A percentile compares a stretch with the other conserved stretches of the same genome.
Conservation (phyloP, 441 rosid species). For the Bruguiera hainesii region DNA sequence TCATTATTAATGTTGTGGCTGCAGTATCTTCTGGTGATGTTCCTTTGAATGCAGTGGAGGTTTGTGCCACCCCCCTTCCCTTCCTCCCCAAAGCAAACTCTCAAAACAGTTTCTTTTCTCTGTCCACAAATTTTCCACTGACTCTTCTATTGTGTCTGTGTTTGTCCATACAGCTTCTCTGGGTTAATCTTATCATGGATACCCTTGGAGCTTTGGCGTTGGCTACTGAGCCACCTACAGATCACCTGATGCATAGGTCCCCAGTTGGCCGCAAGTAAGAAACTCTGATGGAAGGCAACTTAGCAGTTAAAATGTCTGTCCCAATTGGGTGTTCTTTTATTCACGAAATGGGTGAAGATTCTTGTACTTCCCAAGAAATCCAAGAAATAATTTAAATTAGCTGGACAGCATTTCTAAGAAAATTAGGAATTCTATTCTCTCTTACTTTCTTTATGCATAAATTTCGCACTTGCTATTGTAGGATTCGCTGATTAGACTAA, state of each 20-base stretch:
- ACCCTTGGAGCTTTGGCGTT: conserved; percentile 97
- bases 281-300: neutral
- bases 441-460: neutral
- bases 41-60: conserved; percentile 98
- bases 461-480: neutral
- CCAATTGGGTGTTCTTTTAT: neutral
- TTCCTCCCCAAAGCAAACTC: neutral
- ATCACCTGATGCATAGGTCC: conserved; percentile 76
- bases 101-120: conserved; percentile 1
- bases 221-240: conserved; percentile 98
- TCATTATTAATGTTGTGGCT: conserved; percentile 86
- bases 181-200: conserved; percentile 99
- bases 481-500: neutral
- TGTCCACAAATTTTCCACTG: neutral
- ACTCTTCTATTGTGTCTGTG: neutral
- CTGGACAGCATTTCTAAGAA: neutral
- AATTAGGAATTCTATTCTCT: neutral
- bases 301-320: too few species aligned
- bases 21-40: conserved; percentile 94
- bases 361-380: neutral
- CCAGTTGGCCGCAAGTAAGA: conserved; percentile 93
- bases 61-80: conserved; percentile 23
- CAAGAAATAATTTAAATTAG: conserved; percentile 2
- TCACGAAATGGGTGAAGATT: neutral
- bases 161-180: conserved; percentile 66